Evolutionary conservation across 2,329 filamentous ascomycete species (phyloP), one percentile per base, ranked within the genome.

Genomic region (Amylocarpus encephaloides): DNA sequence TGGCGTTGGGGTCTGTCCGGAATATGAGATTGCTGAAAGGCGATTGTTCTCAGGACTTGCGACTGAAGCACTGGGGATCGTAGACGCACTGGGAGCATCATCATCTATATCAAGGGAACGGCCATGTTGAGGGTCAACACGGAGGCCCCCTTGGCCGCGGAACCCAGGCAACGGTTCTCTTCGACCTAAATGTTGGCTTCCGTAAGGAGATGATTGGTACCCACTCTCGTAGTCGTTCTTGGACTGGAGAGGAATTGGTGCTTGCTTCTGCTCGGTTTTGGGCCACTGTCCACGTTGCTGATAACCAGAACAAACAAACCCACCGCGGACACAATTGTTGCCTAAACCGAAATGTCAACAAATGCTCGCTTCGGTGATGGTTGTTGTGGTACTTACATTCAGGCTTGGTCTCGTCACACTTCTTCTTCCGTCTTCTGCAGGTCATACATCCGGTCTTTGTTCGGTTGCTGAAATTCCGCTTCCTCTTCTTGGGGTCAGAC

Each of bases 361-460:
- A 33, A 41, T 49, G 39, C 36, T 38, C 15, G 57, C 48, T 46
- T 19, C 32, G 36, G 15, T 45, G 19, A 38, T n/a, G 18, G 35
- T 46, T 43, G 6, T 49, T 30, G 41, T 22, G 6, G 12, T 34
- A 75, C 86, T 76, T 75, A 94, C 93, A 97, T 68, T 89, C 83
- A 22, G 93, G 93, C 68, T 95, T 94, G 48, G 79, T 80, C 72
- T 97, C 93, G 66, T 97, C 92, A 65, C 93, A 97, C 71, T 97
- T 97, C 81, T 97, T 97, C 78, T 97, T 97, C 52, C 92, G 80
- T 65, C 82, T 81, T 53, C 92, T 79, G 67, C 92, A 97, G 5
- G 92, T 97, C 70, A 95, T 82, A 67, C 92, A 97, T 30, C 91
- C 90, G 9, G 91, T 96, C 71, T 97, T 97, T 16, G 92, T 96